Percentiles rank a stretch among this genome's conserved stretches.
phyloP scores from a whole-genome alignment of 208 protist species.

The Acanthamoeba castellanii region DNA sequence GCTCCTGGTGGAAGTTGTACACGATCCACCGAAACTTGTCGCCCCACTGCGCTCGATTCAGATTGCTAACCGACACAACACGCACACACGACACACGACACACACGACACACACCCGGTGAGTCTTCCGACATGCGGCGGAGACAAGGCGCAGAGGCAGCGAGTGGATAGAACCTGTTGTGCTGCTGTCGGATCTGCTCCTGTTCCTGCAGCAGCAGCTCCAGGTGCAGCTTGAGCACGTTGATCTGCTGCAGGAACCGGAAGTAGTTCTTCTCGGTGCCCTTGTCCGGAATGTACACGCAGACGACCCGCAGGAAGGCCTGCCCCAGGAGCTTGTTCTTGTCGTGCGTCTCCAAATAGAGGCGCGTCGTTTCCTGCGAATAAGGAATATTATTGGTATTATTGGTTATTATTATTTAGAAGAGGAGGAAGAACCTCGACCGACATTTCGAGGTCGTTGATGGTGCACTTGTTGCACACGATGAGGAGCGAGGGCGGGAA shows the following conservation, averaged over 20 bases:
- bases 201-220: conserved; percentile 54
- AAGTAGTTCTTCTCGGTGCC: conserved; percentile 65
- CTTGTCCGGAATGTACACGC: conserved; percentile 53
- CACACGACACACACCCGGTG: neutral
- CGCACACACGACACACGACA: neutral
- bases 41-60: conserved; percentile 47
- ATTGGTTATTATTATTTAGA: neutral
- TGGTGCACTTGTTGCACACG: conserved; percentile 57
- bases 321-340: conserved; percentile 45
- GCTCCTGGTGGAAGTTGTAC: conserved; percentile 60
- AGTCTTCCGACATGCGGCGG: neutral
- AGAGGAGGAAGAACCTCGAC: neutral
- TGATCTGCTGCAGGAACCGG: conserved; percentile 39
- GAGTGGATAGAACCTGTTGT: neutral
- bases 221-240: conserved; percentile 51
- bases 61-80: neutral
- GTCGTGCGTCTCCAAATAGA: conserved; percentile 58
- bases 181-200: conserved; percentile 42
- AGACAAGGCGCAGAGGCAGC: neutral
- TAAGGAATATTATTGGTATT: no score
- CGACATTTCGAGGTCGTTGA: conserved; percentile 48
- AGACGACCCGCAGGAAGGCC: conserved; percentile 55
- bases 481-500: conserved; percentile 49
- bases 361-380: conserved; percentile 19
- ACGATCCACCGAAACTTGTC: conserved; percentile 61